A percentile compares a stretch with the other conserved stretches of the same genome.
phyloP scores from a whole-genome alignment of 228 moss, liverwort and hornwort genomes.

The Sphagnum magellanicum region DNA sequence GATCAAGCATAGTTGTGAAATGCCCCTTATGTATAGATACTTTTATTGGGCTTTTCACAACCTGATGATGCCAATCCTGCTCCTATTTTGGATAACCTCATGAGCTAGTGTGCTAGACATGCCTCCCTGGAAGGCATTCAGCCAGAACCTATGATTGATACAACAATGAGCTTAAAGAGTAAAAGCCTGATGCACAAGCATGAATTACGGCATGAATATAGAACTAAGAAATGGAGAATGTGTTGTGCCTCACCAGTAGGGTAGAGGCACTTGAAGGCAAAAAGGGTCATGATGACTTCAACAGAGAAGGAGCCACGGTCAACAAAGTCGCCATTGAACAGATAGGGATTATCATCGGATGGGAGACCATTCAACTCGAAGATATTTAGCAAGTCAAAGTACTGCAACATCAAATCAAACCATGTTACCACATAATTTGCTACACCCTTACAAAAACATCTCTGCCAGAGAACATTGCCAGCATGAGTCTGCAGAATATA shows the following conservation, averaged over 20 bases:
- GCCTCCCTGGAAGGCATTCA: no score
- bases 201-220: no score
- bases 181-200: background rate
- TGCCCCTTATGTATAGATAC: no score
- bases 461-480: background rate
- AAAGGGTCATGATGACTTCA: conserved; percentile 95
- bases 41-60: no score
- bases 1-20: no score
- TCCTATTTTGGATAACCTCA: no score
- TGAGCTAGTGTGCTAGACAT: no score
- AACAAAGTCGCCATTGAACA: conserved; percentile 98
- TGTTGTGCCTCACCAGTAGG: conserved; percentile 50
- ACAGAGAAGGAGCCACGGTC: conserved; percentile 99
- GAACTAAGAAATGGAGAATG: no score
- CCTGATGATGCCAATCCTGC: no score
- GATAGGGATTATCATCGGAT: conserved; percentile 90
- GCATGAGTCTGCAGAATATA: conserved; percentile 4
- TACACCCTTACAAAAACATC: background rate
- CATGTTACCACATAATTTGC: conserved; percentile 4
- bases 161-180: no score
- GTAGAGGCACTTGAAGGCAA: conserved; percentile 97
- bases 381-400: conserved; percentile 85
- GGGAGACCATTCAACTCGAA: conserved; percentile 92
- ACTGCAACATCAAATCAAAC: conserved; percentile 44
- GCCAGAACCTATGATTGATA: no score